A percentile compares a stretch with the other conserved stretches of the same genome.
These are phyloP conservation scores for Diaporthe longicolla DNA, from an alignment of 2,329 filamentous ascomycete genomes.

Conservation along the genomic window DNA sequence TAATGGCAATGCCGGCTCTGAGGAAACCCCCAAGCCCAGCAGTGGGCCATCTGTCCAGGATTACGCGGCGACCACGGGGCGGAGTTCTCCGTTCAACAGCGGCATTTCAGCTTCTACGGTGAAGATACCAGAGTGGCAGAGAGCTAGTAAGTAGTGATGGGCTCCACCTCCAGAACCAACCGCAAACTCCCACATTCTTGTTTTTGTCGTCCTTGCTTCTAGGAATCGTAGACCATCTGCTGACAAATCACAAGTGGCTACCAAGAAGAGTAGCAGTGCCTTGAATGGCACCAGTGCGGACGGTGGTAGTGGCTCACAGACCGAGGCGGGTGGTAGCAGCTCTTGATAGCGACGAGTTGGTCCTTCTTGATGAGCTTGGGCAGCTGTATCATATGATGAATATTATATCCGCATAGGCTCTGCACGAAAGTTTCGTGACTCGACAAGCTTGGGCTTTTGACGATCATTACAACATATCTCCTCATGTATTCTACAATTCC, in stretches of 20 bases:
- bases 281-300: constrained; percentile 37
- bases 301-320: constrained; percentile 39
- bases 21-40: constrained; percentile 52
- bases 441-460: neutral
- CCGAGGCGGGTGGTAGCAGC: constrained; percentile 39
- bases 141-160: constrained; percentile 63
- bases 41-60: constrained; percentile 48
- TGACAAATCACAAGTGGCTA: constrained; percentile 57
- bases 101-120: constrained; percentile 69
- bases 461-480: neutral
- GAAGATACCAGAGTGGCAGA: constrained; percentile 85
- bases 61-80: constrained; percentile 53
- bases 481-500: constrained; percentile 8
- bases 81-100: constrained; percentile 63
- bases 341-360: constrained; percentile 9
- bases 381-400: constrained; percentile 7
- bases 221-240: neutral
- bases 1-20: constrained; percentile 47
- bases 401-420: neutral
- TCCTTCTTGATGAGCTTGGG: neutral
- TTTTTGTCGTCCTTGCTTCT: constrained; percentile 1
- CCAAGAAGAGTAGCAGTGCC: constrained; percentile 55
- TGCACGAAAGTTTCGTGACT: neutral
- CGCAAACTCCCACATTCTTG: neutral
- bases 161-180: neutral